phyloP scores from a whole-genome alignment of 192 early-diverging fungal genomes.

The Linderina pennispora region DNA sequence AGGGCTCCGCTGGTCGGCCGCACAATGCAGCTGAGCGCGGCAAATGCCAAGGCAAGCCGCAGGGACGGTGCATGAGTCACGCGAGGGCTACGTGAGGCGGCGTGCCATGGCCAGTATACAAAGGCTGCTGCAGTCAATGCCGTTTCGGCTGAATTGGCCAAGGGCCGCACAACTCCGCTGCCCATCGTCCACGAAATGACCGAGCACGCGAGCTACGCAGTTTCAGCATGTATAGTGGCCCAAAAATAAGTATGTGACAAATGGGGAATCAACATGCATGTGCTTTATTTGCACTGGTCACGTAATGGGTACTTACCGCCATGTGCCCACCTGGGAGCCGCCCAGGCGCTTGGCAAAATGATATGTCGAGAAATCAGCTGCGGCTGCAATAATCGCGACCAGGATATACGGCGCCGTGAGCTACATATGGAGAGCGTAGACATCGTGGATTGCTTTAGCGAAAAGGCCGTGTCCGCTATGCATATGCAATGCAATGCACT shows the following conservation, averaged over 20 bases:
- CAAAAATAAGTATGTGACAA: constrained; percentile 6
- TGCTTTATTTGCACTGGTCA: background rate
- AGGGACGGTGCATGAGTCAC: constrained; percentile 24
- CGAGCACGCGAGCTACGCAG: constrained; percentile 23
- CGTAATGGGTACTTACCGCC: constrained; percentile 28
- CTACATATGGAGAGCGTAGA: constrained; percentile 13
- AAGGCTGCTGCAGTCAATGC: constrained; percentile 67
- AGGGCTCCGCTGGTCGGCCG: constrained; percentile 84
- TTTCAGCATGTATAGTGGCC: background rate
- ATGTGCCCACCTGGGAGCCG: constrained; percentile 52
- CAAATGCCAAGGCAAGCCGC: constrained; percentile 56
- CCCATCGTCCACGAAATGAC: constrained; percentile 56
- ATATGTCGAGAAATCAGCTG: constrained; percentile 71
- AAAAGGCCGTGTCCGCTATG: no score
- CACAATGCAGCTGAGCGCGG: constrained; percentile 75
- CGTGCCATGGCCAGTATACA: constrained; percentile 77
- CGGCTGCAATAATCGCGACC: constrained; percentile 66
- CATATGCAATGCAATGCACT: no score
- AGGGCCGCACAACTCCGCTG: constrained; percentile 56
- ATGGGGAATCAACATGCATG: constrained; percentile 7
- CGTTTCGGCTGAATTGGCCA: constrained; percentile 72
- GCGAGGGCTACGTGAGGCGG: no score
- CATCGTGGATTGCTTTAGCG: no score
- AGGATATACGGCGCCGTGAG: constrained; percentile 67
- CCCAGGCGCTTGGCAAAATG: constrained; percentile 60